Base-by-base conservation (phyloP, 2,329 filamentous ascomycete species). In the Ophiostoma populinum region DNA sequence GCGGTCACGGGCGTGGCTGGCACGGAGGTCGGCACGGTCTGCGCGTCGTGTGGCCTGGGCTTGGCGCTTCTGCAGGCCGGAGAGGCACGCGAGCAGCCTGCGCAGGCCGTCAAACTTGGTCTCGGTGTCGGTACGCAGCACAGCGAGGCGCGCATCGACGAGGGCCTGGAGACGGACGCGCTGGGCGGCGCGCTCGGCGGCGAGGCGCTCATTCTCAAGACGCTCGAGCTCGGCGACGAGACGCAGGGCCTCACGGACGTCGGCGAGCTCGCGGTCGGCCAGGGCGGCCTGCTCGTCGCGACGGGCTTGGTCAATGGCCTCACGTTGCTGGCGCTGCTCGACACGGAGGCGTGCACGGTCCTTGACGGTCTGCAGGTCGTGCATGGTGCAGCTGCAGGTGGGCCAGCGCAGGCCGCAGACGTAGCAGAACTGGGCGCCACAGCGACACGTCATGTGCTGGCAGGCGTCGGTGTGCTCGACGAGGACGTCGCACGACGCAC, bases 401-500 rank as follows among this genome's bases (percentile, higher is more conserved):
- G 73, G 69, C 83, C 82, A 92, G 37, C 61, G 65, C 17, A 57
- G 52, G 5, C 72, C 73, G 51, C 82, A 92, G 3, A 86, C 68
- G 57, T 87, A 90, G 59, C 83, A 92, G 53, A 92, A 92, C 47
- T 90, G 63, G 7, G 77, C 75, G 24, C 70, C 75, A 51, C 83
- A 92, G 24, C 77, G 70, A 46, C 82, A 92, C 5, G 75, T 87
- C 74, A 92, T 92, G 51, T 90, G 82, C 53, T 85, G 80, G 54
- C 82, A 92, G 4, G 80, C 81, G 45, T 77, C 71, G 41, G 69
- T 70, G 40, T 87, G 69, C 55, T 92, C 82, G 19, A 92, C 78
- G 47, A 82, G 61, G 6, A 75, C 67, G 32, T 63, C 60, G 52
- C 82, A 92, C 34, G 61, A 64, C 45, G 65, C 67, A 53, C 81